Percentiles rank a stretch among this genome's conserved stretches.
These are phyloP conservation scores for Trichosanthes truncata DNA, from an alignment of 306 rosid species.

Conservation along the genomic window DNA sequence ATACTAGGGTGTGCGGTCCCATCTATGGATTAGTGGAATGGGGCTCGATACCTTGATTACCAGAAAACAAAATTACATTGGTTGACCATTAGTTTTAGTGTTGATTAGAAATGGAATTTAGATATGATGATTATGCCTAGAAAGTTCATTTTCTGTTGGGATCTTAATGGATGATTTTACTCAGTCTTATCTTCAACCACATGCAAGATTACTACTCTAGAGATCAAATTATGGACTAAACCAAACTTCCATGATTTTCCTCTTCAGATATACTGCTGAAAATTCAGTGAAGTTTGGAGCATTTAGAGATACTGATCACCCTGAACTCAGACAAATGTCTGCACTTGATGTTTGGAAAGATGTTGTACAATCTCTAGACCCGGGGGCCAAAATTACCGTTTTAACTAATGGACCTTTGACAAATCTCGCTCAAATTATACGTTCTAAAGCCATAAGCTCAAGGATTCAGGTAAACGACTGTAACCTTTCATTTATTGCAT, in stretches of 20 bases:
- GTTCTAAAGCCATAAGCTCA: conserved; percentile 33
- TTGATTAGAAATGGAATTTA: no score
- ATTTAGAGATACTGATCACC: conserved; percentile 61
- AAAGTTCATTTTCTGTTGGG: not conserved
- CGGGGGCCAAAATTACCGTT: conserved; percentile 55
- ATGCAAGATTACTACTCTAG: not conserved
- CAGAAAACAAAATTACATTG: not conserved
- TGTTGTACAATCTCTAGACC: conserved; percentile 26
- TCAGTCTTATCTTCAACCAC: not conserved
- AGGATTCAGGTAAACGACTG: conserved; percentile 38
- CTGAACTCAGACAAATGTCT: conserved; percentile 58
- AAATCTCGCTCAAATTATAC: conserved; percentile 53
- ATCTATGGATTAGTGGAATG: not conserved
- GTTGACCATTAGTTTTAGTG: not conserved
- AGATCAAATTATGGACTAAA: not conserved
- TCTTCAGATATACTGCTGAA: conserved; percentile 69
- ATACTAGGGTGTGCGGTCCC: not conserved
- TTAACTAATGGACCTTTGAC: conserved; percentile 93
- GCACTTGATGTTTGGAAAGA: conserved; percentile 76
- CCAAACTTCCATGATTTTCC: not conserved
- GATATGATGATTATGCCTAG: not conserved
- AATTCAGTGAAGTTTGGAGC: conserved; percentile 53
- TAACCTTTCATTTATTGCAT: not conserved
- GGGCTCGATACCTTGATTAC: not conserved
- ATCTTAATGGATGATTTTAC: not conserved